Evolutionary conservation across 768 basidiomycete genomes (phyloP), one percentile per base, ranked within the genome.

Genomic region (Pisolithus albus): DNA sequence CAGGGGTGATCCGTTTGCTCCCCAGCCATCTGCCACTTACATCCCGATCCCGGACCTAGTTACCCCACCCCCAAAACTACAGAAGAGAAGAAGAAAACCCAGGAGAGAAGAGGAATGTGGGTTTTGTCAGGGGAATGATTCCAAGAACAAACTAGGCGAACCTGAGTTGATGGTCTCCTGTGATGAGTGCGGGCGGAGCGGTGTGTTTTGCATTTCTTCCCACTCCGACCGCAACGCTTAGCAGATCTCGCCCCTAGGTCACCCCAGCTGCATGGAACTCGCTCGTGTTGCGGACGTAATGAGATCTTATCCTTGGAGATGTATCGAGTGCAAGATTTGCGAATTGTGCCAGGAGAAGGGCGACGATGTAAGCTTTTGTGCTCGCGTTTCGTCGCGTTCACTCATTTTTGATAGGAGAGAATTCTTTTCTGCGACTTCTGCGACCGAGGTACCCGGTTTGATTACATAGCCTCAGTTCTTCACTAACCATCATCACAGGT

Each of bases 391-490:
- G 56, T 26, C 36, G 24, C 28, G 30, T 52, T 34, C n/a, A 49
- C 61, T 67, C 56, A 68, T 47, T 11, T 47, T 32, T 44, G 26
- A 49, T 62, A 94, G 89, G 82, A 78, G 49, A 78, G 80, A 48
- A 84, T 96, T 56, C 67, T 98, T 49, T 87, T 97, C 59, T 98
- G 95, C 66, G 95, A 98, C 75, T 80, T 75, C 51, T 98, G 95
- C 68, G 95, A 98, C 74, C 77, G 92, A 78, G 92, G 88, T 83
- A 65, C 38, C 21, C 21, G 53, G 57, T 15, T 56, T 56, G 7
- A 32, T 11, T 51, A 32, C 45, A 32, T 23, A 19, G 44, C 32
- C 21, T 23, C 49, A 50, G 16, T 55, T 45, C n/a, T 47, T 43
- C 36, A 54, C 54, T 46, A 52, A 45, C 45, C 7, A 28, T 40